Evolutionary conservation across 768 basidiomycete genomes (phyloP).

Genomic region (Lactarius hengduanensis): DNA sequence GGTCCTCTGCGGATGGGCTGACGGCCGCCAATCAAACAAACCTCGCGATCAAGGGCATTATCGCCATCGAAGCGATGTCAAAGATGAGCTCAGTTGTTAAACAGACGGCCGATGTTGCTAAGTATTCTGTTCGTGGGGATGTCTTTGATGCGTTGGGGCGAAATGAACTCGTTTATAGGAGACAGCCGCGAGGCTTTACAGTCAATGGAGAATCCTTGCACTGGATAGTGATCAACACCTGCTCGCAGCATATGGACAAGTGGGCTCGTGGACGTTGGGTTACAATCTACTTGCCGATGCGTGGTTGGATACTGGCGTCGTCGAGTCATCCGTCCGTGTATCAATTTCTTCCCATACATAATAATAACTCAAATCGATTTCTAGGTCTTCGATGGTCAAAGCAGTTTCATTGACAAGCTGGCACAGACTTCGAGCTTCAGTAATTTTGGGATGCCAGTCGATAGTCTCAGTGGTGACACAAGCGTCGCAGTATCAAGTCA

Average conservation of each 20-base stretch:
- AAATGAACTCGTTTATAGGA: slow-evolving; percentile 4
- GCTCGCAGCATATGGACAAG: slow-evolving; percentile 10
- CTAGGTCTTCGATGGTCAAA: not conserved
- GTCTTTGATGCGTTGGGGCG: not conserved
- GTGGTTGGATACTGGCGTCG: slow-evolving; percentile 52
- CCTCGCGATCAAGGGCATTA: slow-evolving; percentile 67
- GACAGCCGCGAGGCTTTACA: slow-evolving; percentile 1
- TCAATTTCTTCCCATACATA: not conserved
- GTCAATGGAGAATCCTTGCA: slow-evolving; percentile 20
- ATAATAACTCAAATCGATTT: not conserved
- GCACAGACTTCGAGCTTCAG: not conserved
- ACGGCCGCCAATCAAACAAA: slow-evolving; percentile 54
- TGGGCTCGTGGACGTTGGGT: slow-evolving; percentile 49
- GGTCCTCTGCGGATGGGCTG: slow-evolving; percentile 19
- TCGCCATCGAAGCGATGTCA: slow-evolving; percentile 64
- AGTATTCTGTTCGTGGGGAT: slow-evolving; percentile 32
- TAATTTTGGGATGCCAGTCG: not conserved
- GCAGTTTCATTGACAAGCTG: not conserved
- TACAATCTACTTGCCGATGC: slow-evolving; percentile 47
- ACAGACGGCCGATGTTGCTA: slow-evolving; percentile 23
- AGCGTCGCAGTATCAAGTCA: not conserved
- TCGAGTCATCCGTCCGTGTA: slow-evolving; percentile 33
- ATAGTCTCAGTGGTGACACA: not conserved
- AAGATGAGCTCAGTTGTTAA: slow-evolving; percentile 43
- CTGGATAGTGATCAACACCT: slow-evolving; percentile 11